Evolutionary conservation across 2,329 filamentous ascomycete genomes (phyloP), one percentile per base, ranked within the genome.

Genomic region (Colletotrichum gigasporum): DNA sequence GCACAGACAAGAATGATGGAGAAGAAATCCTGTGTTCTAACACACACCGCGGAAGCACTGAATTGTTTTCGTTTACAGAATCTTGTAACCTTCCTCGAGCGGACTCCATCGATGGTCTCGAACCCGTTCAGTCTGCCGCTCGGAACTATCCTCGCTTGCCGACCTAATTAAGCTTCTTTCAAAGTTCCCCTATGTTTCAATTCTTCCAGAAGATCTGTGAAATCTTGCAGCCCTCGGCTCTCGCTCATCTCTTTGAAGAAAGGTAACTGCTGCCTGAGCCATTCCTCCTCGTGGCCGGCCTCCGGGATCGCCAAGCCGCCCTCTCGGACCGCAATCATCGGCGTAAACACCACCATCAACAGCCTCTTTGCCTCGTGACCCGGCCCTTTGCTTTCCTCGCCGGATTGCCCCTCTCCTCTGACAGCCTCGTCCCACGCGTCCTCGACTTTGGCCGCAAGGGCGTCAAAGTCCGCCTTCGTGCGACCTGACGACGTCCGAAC

Each of bases 381-480:
- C 6, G 7, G 16, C 14, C 24, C 26, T 1, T 39, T 16, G 2
- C 44, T 6, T 14, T 16, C 10, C 11, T 9, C 3, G n/a, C n/a
- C 5, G 28, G 11, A 3, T 48, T 7, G 11, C 8, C 5, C 11
- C 11, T 16, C 6, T 5, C 32, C 41, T 14, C 14, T 6, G 7
- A 62, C 34, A 16, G 5, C 52, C 1, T 30, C n/a, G 3, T 62
- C 16, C 59, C 53, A 58, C 2, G 53, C 44, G 2, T 35, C 16
- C 28, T 58, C 59, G 12, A 62, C 51, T 3, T 32, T 47, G 4
- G 59, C 52, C 11, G 59, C 44, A 14, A 63, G 42, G 4, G 10
- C 22, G 28, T 63, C 60, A 11, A 47, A 63, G 39, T 63, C 54
- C 5, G 39, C 37, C 7, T 59, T 63, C 5, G 30, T 59, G 4